Percentiles rank a stretch among this genome's conserved stretches.
These are phyloP conservation scores for Chlamydomonas asymmetrica DNA, from an alignment of 139 green algal genomes.

Conservation along the genomic window DNA sequence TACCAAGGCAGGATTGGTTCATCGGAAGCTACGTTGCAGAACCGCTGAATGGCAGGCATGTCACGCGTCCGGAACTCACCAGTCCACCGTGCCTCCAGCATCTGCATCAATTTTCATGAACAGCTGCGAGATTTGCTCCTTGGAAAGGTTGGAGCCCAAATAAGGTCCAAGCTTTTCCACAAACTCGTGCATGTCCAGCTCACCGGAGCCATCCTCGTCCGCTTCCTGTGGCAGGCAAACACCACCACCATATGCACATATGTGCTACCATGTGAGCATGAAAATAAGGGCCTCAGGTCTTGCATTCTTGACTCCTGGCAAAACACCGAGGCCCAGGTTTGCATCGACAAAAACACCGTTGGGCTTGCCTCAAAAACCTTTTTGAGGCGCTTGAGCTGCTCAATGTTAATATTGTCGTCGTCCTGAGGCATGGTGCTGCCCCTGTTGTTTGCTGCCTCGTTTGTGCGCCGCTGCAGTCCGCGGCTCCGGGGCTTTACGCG, in stretches of 20 bases:
- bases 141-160: conserved; percentile 47
- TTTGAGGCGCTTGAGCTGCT: conserved; percentile 73
- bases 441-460: neutral
- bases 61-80: conserved; percentile 42
- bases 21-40: too few relatives aligned
- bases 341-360: too few relatives aligned
- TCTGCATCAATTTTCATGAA: conserved; percentile 92
- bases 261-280: neutral
- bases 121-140: conserved; percentile 64
- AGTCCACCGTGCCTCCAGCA: conserved; percentile 84
- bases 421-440: neutral
- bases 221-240: conserved; percentile 50
- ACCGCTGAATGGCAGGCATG: too few relatives aligned
- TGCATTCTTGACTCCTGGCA: too few relatives aligned
- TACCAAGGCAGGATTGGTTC: too few relatives aligned
- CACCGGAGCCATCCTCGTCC: conserved; percentile 77
- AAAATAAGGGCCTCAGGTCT: too few relatives aligned
- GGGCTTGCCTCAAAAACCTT: conserved; percentile 79
- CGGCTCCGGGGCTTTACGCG: too few relatives aligned
- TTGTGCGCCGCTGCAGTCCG: neutral
- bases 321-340: too few relatives aligned
- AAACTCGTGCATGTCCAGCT: conserved; percentile 84
- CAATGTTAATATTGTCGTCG: conserved; percentile 69
- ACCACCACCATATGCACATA: neutral
- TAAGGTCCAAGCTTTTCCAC: conserved; percentile 74